Evolutionary conservation across 306 rosid genomes (phyloP), one percentile per base, ranked within the genome.

Genomic region (Quercus robur): DNA sequence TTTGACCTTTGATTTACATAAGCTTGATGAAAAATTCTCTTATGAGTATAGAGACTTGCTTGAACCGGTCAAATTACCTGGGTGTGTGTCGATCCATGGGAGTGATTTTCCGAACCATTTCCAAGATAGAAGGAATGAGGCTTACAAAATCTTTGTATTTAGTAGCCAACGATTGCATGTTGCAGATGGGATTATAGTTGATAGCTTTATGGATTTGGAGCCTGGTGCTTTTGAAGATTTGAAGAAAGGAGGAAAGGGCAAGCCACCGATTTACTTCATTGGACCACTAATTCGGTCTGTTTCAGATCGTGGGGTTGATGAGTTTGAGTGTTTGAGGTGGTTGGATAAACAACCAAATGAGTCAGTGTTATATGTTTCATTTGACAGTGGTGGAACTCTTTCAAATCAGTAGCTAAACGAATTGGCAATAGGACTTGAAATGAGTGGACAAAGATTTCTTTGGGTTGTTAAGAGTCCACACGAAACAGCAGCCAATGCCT

Each of bases 391-490:
- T 4, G 77, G 77, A 59, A 83, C 86, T 4, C 67, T 79, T 14
- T 56, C 86, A 13, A 38, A 41, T 1, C 71, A 61, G 54, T 78
- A 83, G 26, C 19, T 83, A 58, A 63, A 56, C 1, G 81, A 83
- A 41, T 51, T 84, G 35, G 78, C 86, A 1, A 18, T 61, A 5
- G 84, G 86, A 33, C 63, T 84, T 5, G 86, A 79, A 71, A 31
- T 13, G 71, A 84, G 86, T n/a, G 64, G 75, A 2, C 78, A 75
- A n/a, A 84, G 84, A 35, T 84, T 79, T 55, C 31, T 83, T 3
- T 83, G 86, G 84, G 84, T 72, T 18, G 56, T 76, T 0, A 66
- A 18, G 33, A 73, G 77, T 25, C 87, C 87, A 14, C 67, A 55
- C 23, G 84, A 80, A 18, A 77, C 75, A 41, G 59, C 59, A 41